phyloP scores from a whole-genome alignment of 1,284 basidiomycete genomes.

The Leucoagaricus sp. region DNA sequence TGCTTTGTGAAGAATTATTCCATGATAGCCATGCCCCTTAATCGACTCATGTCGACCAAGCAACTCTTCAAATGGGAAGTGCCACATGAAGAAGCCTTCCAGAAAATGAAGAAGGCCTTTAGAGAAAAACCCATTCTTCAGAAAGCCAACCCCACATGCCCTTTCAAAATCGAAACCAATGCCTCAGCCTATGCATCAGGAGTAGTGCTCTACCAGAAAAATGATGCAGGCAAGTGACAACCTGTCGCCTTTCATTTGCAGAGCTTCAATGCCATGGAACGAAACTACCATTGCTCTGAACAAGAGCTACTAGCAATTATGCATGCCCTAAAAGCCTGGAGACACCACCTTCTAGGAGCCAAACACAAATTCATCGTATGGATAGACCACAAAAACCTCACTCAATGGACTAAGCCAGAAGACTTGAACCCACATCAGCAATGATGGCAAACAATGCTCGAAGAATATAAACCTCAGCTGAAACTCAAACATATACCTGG shows the following conservation, averaged over 20 bases:
- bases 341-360: slow-evolving; percentile 39
- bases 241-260: slow-evolving; percentile 32
- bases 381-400: slow-evolving; percentile 49
- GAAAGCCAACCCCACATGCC: slow-evolving; percentile 20
- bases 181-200: slow-evolving; percentile 30
- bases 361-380: slow-evolving; percentile 28
- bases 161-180: slow-evolving; percentile 30
- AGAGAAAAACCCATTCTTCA: slow-evolving; percentile 22
- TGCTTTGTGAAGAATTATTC: slow-evolving; percentile 7
- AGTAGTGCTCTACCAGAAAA: slow-evolving; percentile 28
- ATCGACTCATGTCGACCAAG: slow-evolving; percentile 1
- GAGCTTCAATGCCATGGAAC: slow-evolving; percentile 27
- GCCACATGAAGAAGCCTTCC: neutral
- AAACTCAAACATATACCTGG: too few species aligned
- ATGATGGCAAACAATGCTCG: too few species aligned
- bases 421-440: too few species aligned
- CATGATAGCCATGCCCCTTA: neutral
- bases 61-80: neutral
- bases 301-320: slow-evolving; percentile 48
- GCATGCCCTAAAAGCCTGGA: slow-evolving; percentile 37
- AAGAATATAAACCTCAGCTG: too few species aligned
- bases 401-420: too few species aligned
- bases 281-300: slow-evolving; percentile 51
- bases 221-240: slow-evolving; percentile 29
- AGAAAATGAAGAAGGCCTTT: slow-evolving; percentile 24